Evolutionary conservation across 2,329 filamentous ascomycete genomes (phyloP).

Genomic region (Botryotinia calthae): DNA sequence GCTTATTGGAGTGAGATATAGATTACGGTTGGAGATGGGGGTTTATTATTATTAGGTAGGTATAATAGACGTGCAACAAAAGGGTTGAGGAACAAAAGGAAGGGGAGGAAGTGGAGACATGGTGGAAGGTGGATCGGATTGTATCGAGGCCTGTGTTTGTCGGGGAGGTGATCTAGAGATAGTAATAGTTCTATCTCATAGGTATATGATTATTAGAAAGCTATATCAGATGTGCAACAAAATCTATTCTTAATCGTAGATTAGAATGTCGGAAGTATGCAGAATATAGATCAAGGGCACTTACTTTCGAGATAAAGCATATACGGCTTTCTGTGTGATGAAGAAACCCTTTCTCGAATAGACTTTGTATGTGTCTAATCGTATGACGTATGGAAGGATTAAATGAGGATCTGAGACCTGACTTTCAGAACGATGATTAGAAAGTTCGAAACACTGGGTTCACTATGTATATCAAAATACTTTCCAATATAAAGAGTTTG

Average conservation of each 20-base stretch:
- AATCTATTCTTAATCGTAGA: background rate
- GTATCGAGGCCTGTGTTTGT: background rate
- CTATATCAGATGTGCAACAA: slow-evolving; percentile 14
- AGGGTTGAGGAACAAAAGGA: background rate
- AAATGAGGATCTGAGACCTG: background rate
- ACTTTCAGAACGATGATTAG: background rate
- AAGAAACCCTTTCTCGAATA: background rate
- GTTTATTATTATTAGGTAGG: background rate
- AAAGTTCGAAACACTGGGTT: background rate
- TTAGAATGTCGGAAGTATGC: background rate
- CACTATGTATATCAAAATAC: background rate
- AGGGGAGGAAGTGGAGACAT: background rate
- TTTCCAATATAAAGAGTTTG: background rate
- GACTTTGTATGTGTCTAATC: background rate
- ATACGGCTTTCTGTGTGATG: background rate
- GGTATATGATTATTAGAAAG: slow-evolving; percentile 3
- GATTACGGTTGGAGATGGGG: background rate
- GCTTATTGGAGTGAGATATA: background rate
- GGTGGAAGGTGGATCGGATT: background rate
- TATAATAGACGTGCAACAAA: slow-evolving; percentile 15
- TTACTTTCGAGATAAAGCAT: background rate
- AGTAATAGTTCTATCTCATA: background rate
- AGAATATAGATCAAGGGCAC: background rate
- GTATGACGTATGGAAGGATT: background rate
- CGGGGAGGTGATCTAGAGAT: background rate